Evolutionary conservation across 139 green algal genomes (phyloP).

Genomic region (Coccomyxa sp.): DNA sequence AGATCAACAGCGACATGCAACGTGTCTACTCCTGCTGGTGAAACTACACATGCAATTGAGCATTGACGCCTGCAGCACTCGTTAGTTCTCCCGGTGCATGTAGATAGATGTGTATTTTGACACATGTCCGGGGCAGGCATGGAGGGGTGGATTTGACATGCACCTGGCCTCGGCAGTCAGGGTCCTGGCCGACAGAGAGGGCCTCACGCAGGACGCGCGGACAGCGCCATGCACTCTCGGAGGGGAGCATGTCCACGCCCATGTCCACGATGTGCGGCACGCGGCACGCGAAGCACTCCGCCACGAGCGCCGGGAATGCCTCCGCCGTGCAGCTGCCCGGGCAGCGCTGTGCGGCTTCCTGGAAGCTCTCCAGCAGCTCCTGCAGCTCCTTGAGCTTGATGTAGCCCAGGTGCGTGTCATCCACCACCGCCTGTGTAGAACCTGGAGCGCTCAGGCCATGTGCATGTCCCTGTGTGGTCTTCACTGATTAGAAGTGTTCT

Average conservation of each 20-base stretch:
- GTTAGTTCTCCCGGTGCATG: neutral
- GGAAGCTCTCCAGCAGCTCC: neutral
- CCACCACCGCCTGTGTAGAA: neutral
- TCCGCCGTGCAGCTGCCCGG: neutral
- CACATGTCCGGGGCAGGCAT: no score
- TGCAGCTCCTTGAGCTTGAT: neutral
- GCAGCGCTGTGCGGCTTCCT: neutral
- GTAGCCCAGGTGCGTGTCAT: constrained; percentile 11
- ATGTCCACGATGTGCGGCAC: neutral
- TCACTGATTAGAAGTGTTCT: no score
- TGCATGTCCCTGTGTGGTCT: no score
- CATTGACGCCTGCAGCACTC: neutral
- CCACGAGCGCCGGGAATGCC: neutral
- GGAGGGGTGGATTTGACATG: neutral
- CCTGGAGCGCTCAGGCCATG: neutral
- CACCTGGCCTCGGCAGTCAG: constrained; percentile 6
- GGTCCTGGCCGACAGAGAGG: constrained; percentile 8
- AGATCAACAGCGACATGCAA: neutral
- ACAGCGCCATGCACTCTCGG: neutral
- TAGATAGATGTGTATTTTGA: neutral
- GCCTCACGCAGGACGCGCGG: neutral
- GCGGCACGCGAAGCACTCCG: constrained; percentile 9
- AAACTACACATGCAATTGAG: neutral
- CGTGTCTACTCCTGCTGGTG: neutral
- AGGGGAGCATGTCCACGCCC: neutral